Evolutionary conservation across 106 monocot species (phyloP), one percentile per base, ranked within the genome.

Genomic region (Posidonia australis): DNA sequence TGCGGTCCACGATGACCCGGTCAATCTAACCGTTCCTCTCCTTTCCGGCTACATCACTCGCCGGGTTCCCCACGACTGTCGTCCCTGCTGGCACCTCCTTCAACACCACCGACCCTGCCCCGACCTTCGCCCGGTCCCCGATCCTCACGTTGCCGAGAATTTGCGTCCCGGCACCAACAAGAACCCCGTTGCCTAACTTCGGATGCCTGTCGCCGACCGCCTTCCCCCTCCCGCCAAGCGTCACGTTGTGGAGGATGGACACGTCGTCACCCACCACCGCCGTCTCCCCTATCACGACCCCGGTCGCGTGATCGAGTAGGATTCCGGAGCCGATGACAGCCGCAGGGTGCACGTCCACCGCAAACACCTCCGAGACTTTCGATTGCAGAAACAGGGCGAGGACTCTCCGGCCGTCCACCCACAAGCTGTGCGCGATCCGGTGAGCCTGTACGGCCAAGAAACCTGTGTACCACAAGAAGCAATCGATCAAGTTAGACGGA

Each of bases 31-130:
- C n/a, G n/a, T n/a, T n/a, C n/a, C 36, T 83, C 66, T 84, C 78
- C 83, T 86, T 83, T 57, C 78, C 74, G n/a, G 83, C 90, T 10
- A 88, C 6, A 25, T 81, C 43, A 54, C 72, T 85, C 3, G 88
- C 80, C 54, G 83, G 87, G 52, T 83, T 87, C 20, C 87, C 87
- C 11, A 87, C 87, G 10, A 80, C 87, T 2, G 87, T 87, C 21
- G 78, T 77, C 67, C 72, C 20, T 4, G 80, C 67, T 16, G 87
- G 80, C 43, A 87, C 80, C 0, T 65, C 64, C 73, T 80, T 80
- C n/a, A 87, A 31, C 74, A 87, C 83, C 59, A 87, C 83, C 23
- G 87, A 80, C 43, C 83, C 87, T 5, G 87, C 87, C 4, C 83
- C 83, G 3, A 87, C 55, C 70, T 87, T 87, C 5, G 87, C 80